Conservation (phyloP, 1,284 basidiomycete species). For the Pseudozyma tsukubaensis region DNA sequence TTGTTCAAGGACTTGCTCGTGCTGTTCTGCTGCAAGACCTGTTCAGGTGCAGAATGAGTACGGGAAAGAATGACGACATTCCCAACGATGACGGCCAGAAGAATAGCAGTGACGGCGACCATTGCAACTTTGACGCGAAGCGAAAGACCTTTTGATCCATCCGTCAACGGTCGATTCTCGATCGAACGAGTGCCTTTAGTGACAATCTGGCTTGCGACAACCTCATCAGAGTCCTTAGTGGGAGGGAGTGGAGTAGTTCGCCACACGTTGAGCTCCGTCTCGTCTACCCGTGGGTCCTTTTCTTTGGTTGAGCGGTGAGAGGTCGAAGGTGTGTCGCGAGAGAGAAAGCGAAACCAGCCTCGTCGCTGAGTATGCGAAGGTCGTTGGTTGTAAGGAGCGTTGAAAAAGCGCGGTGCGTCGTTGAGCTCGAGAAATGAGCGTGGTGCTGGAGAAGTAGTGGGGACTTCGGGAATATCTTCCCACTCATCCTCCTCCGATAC, state of each 20-base stretch:
- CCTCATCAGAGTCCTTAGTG: not conserved
- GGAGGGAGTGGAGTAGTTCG: conserved; percentile 1
- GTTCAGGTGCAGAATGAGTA: not conserved
- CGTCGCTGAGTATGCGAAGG: not conserved
- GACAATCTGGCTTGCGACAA: conserved; percentile 20
- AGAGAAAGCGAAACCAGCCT: not conserved
- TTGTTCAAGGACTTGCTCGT: not conserved
- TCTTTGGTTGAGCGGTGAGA: not conserved
- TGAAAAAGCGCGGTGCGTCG: conserved; percentile 22
- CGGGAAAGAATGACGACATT: conserved; percentile 23
- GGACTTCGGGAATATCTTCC: conserved; percentile 26
- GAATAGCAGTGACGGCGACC: not conserved
- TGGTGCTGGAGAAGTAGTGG: not conserved
- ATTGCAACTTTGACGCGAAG: not conserved
- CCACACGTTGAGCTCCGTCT: conserved; percentile 8
- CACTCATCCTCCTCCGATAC: conserved; percentile 20
- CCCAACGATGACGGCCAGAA: conserved; percentile 16
- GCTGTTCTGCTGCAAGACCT: not conserved
- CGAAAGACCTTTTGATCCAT: not conserved
- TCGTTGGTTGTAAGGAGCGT: not conserved
- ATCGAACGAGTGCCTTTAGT: conserved; percentile 2
- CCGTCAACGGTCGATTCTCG: conserved; percentile 23
- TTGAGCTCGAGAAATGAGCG: conserved; percentile 32
- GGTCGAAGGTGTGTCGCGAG: not conserved
- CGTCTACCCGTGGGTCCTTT: not conserved